Base-by-base conservation (phyloP, 108 stramenopile genomes). In the Stephanodiscus minutulus region DNA sequence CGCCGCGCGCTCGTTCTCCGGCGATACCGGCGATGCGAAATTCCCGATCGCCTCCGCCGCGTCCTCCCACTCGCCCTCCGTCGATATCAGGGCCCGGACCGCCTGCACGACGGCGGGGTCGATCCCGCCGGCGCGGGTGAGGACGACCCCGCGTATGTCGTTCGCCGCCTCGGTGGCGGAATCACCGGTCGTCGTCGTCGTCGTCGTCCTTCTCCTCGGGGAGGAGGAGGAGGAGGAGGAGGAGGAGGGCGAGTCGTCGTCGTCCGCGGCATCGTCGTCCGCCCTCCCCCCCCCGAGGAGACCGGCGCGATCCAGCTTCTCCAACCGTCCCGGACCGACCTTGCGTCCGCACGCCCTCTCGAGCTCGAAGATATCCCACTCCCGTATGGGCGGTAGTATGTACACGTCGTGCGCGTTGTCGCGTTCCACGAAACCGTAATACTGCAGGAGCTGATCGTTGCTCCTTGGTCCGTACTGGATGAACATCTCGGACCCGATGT, bases 351-450 rank as follows among this genome's bases (percentile, higher is more conserved):
- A 88, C 15, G 88, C 85, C 64, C 82, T 35, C 76, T 95, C 93
- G 41, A 95, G 43, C 3, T 85, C 77, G 2, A 60, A 82, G 74
- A 95, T 90, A 61, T 91, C 83, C 94, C 94, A 95, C 47, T 94
- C 79, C 48, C 91, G 72, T 31, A 97, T 80, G 12, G 92, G 91
- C 27, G 94, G 90, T 76, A 97, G 83, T 33, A 96, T 86, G 61
- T 97, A 97, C 15, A 90, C 82, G 75, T 97, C 97, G 41, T 86
- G 75, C 0, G 86, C 86, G 84, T 97, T 97, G 63, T 94, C 77
- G 37, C 62, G 59, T 61, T 96, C 95, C 37, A 96, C 95, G 82
- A 97, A 97, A 24, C 97, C 97, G 77, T 97, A 97, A 66, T 94
- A 94, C 53, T 96, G 94, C 49, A 97, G 66, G 37, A 97, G 67